Evolutionary conservation across 495 filamentous ascomycete species (phyloP), one percentile per base, ranked within the genome.

Genomic region (Amphirosellinia nigrospora): DNA sequence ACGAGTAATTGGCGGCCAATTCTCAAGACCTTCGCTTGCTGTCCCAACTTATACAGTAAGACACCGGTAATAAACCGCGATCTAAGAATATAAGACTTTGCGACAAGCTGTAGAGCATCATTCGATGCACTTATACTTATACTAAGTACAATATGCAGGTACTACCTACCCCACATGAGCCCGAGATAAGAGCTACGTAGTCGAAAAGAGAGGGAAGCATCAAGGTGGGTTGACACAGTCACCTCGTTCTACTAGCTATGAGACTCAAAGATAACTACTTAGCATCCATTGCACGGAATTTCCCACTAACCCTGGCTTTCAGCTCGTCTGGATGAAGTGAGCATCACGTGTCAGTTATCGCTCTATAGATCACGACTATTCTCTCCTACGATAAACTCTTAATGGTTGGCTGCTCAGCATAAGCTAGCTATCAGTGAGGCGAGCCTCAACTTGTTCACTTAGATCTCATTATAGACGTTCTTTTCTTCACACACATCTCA

Each of bases 91-190:
- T 2, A 13, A 52, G 10, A 4, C 30, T 53, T 8, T 26, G 34
- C 36, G 32, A 56, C 21, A 58, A 38, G 32, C 34, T 38, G 34
- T 32, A 41, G 0, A 39, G 45, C 32, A 28, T 43, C 38, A 21
- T 66, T 43, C 32, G 36, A 56, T 56, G 50, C 50, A 21, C 26
- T 58, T n/a, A n/a, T n/a, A n/a, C n/a, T 67, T 34, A 61, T 68
- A 68, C 41, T 19, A 26, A 46, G 26, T 38, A 52, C 62, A 53
- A 39, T 39, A 16, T 53, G 64, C 48, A 66, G 41, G 64, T 56
- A 30, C 43, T 56, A 66, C 64, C 43, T 56, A 66, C 64, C 48
- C 64, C 65, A 67, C 65, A 43, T n/a, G 52, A 30, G n/a, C n/a
- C n/a, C n/a, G 16, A 68, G 66, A 68, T 68, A 68, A 68, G n/a